Evolutionary conservation across 306 rosid species (phyloP).

Genomic region (Cicer pinnatifidum): DNA sequence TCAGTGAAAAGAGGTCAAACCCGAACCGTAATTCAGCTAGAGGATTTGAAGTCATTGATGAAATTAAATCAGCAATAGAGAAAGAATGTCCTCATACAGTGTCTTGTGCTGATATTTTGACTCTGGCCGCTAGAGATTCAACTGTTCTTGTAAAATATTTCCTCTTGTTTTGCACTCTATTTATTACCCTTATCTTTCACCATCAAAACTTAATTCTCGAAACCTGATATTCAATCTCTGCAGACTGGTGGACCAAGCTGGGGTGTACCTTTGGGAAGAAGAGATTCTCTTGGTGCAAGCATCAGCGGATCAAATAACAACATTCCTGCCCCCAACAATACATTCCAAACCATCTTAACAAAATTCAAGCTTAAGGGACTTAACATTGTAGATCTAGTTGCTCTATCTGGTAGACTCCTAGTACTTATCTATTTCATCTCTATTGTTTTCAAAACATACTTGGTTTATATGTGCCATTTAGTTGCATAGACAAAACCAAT

Average conservation of each 20-base stretch:
- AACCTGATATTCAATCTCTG: conserved; percentile 32
- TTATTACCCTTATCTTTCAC: conserved; percentile 2
- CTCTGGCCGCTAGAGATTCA: conserved; percentile 89
- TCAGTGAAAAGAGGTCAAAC: conserved; percentile 79
- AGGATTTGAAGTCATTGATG: conserved; percentile 83
- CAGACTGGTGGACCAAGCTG: conserved; percentile 89
- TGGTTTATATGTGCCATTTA: background rate
- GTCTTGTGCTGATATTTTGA: conserved; percentile 88
- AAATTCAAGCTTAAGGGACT: conserved; percentile 84
- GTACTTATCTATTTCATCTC: background rate
- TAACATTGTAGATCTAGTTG: conserved; percentile 82
- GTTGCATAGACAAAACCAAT: background rate
- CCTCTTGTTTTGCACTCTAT: conserved; percentile 18
- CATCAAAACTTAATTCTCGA: background rate
- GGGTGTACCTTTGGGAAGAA: conserved; percentile 88
- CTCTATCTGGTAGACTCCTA: conserved; percentile 70
- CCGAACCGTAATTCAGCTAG: conserved; percentile 80
- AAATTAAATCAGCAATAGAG: conserved; percentile 86
- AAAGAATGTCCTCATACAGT: conserved; percentile 81
- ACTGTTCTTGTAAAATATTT: conserved; percentile 66
- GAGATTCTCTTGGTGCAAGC: conserved; percentile 81
- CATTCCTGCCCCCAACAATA: conserved; percentile 97
- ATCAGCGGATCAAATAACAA: conserved; percentile 91
- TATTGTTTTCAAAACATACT: conserved; percentile 18
- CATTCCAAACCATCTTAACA: conserved; percentile 82